Evolutionary conservation across 2,329 filamentous ascomycete genomes (phyloP), one percentile per base, ranked within the genome.

Genomic region (Graphiopsis chlorocephala): DNA sequence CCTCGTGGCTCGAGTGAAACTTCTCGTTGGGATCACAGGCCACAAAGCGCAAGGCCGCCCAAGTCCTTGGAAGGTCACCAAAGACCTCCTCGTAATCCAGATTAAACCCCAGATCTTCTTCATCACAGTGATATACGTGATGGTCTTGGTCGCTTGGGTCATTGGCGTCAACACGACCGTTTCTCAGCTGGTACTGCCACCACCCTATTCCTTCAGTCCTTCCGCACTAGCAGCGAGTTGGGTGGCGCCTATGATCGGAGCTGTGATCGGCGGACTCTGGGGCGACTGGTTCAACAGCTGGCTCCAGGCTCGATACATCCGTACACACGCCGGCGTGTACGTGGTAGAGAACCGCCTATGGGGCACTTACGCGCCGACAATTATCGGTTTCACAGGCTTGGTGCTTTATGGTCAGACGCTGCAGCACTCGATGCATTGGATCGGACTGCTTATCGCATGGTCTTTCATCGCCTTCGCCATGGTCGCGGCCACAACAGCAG

Each of bases 201-300:
- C 71, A 7, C 65, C 65, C 1, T 72, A 71, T 48, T 61, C 56
- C 6, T 71, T 70, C 61, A 67, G 63, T 65, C 45, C 65, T 38
- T 56, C 68, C 48, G 70, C 70, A 12, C 65, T 74, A 31, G 74
- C 75, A 8, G 71, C 71, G 29, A 69, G 75, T n/a, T 75, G 73
- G 67, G 70, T 77, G 47, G 74, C 76, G 1, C 75, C 76, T 4
- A 74, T 77, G 50, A 70, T 78, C 31, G 76, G 74, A 10, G 75
- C 75, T 45, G 28, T 71, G 10, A 45, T 75, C 20, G 75, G 74
- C 20, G 74, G 76, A 64, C 33, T 71, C 35, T 77, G 73, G 67
- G 75, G 76, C 52, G 73, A 77, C 62, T 77, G 72, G 68, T 76
- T 77, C 70, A 77, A 77, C 65, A 75, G 77, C 65, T 76, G 70